phyloP scores from a whole-genome alignment of 805 yeast species.

The Wickerhamomyces bisporus region DNA sequence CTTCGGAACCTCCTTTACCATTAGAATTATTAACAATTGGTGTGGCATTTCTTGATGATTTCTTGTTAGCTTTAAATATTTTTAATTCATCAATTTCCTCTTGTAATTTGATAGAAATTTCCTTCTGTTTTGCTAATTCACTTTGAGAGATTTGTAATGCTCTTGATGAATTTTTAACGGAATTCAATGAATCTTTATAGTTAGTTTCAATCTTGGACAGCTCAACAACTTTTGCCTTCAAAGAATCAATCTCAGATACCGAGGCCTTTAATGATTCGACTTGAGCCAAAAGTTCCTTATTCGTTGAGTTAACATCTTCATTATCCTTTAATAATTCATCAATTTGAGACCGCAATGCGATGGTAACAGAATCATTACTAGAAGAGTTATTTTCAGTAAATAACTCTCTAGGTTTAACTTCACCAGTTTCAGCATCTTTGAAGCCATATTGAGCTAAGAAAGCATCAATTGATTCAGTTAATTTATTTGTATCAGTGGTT shows the following conservation, averaged over 20 bases:
- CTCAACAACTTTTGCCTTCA: slow-evolving; percentile 26
- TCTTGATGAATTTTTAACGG: slow-evolving; percentile 67
- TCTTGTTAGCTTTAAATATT: slow-evolving; percentile 41
- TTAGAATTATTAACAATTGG: slow-evolving; percentile 19
- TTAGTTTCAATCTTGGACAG: slow-evolving; percentile 50
- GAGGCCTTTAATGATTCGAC: slow-evolving; percentile 23
- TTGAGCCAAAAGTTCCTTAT: slow-evolving; percentile 31
- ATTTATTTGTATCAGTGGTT: slow-evolving; percentile 12
- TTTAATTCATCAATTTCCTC: slow-evolving; percentile 68
- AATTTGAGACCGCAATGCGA: slow-evolving; percentile 46
- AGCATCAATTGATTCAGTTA: slow-evolving; percentile 24
- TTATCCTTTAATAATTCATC: slow-evolving; percentile 48
- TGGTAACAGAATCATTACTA: slow-evolving; percentile 13
- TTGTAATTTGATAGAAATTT: slow-evolving; percentile 46
- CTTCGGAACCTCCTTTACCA: slow-evolving; percentile 24
- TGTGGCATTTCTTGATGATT: slow-evolving; percentile 24
- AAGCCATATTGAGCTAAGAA: slow-evolving; percentile 24
- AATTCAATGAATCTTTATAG: slow-evolving; percentile 65
- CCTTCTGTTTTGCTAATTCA: slow-evolving; percentile 60
- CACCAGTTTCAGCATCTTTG: slow-evolving; percentile 17
- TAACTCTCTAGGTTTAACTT: slow-evolving; percentile 4
- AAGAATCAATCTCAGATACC: slow-evolving; percentile 6
- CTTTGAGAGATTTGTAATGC: slow-evolving; percentile 72
- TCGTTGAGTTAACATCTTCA: slow-evolving; percentile 33
- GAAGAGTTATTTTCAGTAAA: not conserved